Base-by-base conservation (phyloP, 2,329 filamentous ascomycete genomes). In the Fusarium pilosicola region DNA sequence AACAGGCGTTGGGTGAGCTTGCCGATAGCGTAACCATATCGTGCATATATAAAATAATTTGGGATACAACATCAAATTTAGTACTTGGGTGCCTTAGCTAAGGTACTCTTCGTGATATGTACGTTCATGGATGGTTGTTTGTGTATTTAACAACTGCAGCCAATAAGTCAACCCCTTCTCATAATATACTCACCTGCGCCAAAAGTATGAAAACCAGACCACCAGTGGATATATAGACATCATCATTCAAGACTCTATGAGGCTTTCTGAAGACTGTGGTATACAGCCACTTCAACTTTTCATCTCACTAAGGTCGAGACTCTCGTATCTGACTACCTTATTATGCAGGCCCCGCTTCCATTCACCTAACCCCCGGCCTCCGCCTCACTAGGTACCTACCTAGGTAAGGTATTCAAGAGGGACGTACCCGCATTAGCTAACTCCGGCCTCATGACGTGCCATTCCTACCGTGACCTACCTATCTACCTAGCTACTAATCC, bases 391-490 rank as follows among this genome's bases (percentile, higher is more conserved):
- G 9, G 28, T 30, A 28, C 28, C 28, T 28, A 28, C 28, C 28
- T 54, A 24, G 24, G 24, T 24, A 24, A 24, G 24, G 24, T 24
- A 42, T 36, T 32, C 51, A 26, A 59, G 42, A 60, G 39, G 22
- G 45, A 52, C 45, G 63, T 56, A 63, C 52, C 67, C 55, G 17
- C 39, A 52, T 61, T 64, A 36, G 39, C 71, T 63, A 65, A 57
- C 65, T 71, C 54, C 51, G 68, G 70, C 74, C 75, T 76, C 75
- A 77, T 77, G 75, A 77, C 71, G 75, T 73, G 60, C 73, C 64
- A 59, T 52, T 62, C 62, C 44, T 36, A 44, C n/a, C 36, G 41
- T 55, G 56, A 61, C 38, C 30, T 30, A 34, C 32, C 32, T 34
- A 34, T 34, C 32, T 34, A 34, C 14, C 32, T 34, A 34, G 15